Evolutionary conservation across 495 filamentous ascomycete genomes (phyloP).

Genomic region (Aspergillus cavernicola): DNA sequence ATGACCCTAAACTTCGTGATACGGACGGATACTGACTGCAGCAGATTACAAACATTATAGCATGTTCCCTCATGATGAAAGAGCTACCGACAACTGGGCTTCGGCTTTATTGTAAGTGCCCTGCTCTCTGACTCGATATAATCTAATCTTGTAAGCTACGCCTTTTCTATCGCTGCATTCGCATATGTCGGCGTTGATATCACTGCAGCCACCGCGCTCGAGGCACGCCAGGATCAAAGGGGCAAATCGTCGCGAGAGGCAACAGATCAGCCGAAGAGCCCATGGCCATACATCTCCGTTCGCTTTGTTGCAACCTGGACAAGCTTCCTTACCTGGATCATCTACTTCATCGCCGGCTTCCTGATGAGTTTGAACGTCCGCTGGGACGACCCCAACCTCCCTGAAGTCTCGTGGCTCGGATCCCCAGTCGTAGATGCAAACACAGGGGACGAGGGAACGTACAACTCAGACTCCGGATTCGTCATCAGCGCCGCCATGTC

Average conservation of each 20-base stretch:
- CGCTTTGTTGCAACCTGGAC: constrained; percentile 32
- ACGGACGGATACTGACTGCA: neutral
- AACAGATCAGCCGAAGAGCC: neutral
- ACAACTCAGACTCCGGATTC: constrained; percentile 29
- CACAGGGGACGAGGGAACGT: neutral
- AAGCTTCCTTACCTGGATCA: constrained; percentile 21
- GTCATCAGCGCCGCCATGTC: constrained; percentile 31
- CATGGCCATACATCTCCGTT: constrained; percentile 20
- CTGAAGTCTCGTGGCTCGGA: constrained; percentile 21
- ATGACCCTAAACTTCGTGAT: neutral
- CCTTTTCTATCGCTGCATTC: constrained; percentile 42
- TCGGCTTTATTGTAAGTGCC: constrained; percentile 33
- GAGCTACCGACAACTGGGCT: constrained; percentile 24
- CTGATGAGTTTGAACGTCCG: constrained; percentile 36
- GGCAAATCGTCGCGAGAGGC: neutral
- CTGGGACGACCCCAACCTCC: constrained; percentile 35
- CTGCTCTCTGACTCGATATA: neutral
- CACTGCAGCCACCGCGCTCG: constrained; percentile 42
- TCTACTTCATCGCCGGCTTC: constrained; percentile 27
- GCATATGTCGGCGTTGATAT: constrained; percentile 46
- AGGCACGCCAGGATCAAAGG: constrained; percentile 29
- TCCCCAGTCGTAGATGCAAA: neutral
- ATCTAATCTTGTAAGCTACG: constrained; percentile 19
- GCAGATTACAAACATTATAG: constrained; percentile 10
- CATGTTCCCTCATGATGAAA: constrained; percentile 26